Evolutionary conservation across 306 rosid genomes (phyloP).

Genomic region (Prunus dulcis): DNA sequence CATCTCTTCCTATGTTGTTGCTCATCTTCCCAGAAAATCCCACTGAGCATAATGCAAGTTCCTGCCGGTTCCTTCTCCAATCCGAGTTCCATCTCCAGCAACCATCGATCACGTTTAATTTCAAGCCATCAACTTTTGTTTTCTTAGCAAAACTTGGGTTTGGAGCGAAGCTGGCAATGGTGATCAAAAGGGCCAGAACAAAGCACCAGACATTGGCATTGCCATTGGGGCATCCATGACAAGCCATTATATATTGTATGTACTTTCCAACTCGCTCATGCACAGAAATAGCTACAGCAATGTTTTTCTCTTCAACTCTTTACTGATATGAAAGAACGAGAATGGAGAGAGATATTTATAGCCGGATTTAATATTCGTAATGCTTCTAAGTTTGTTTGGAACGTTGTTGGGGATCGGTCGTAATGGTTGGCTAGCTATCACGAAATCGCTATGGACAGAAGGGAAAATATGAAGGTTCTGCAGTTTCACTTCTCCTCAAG

Average conservation of each 20-base stretch:
- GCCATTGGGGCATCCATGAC: no score
- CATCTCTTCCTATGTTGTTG: slow-evolving; percentile 31
- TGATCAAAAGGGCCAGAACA: neutral
- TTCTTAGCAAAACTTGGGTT: neutral
- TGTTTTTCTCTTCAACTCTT: no score
- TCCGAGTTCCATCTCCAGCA: slow-evolving; percentile 44
- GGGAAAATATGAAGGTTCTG: neutral
- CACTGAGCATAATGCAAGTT: slow-evolving; percentile 36
- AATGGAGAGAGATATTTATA: neutral
- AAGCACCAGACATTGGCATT: neutral
- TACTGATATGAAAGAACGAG: neutral
- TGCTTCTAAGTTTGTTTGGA: neutral
- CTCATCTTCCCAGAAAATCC: slow-evolving; percentile 47
- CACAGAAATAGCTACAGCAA: no score
- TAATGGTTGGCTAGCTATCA: neutral
- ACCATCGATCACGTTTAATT: slow-evolving; percentile 30
- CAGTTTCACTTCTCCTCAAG: neutral
- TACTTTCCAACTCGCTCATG: no score
- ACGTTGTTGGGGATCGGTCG: neutral
- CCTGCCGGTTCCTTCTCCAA: slow-evolving; percentile 39
- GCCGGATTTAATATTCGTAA: neutral
- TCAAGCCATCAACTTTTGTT: slow-evolving; percentile 5
- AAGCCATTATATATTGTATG: no score
- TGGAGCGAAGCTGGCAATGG: neutral
- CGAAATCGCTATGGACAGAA: no score